Base-by-base conservation (phyloP, 139 green algal genomes). In the Ostreobium quekettii region DNA sequence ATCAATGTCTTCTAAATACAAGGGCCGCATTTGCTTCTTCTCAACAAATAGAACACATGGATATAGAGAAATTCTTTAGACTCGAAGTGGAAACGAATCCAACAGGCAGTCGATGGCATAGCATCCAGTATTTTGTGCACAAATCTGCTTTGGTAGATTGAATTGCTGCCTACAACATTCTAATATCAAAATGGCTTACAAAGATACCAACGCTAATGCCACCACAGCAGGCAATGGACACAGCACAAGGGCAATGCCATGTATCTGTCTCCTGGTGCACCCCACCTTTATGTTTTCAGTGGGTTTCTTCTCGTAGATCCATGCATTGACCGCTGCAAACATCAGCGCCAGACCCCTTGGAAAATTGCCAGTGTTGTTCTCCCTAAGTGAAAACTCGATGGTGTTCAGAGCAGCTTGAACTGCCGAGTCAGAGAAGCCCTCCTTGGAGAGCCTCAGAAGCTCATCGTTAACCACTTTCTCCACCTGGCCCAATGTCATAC, bases 331-430 rank as follows among this genome's bases (percentile, higher is more conserved):
- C 37, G 89, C 85, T 36, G 89, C 83, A 67, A 98, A 84, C 93
- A 99, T 99, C 48, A 99, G 85, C 30, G 79, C 88, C 7, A 99
- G 84, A 2, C 93, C 93, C 37, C 93, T 84, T 3, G 93, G 93
- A 85, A 98, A 98, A 66, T 77, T 70, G 58, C 93, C 93, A 1
- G 93, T 99, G 86, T 99, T 99, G 87, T 99, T 99, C 81, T 99
- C 93, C 8, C 93, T 84, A 61, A 99, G 79, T 65, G 70, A 80
- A 78, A 99, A 99, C 82, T 99, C 93, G 66, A 97, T 98, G 37
- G 89, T 95, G 88, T 99, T 99, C 49, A 98, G 71, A 3, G 89
- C 86, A 2, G 93, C 92, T 79, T 99, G 93, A 39, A 95, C 72
- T 8, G 87, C 76, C 0, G 80, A 67, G 38, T 74, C 57, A 11